phyloP scores from a whole-genome alignment of 257 asterid species.

The Primulina tabacum region DNA sequence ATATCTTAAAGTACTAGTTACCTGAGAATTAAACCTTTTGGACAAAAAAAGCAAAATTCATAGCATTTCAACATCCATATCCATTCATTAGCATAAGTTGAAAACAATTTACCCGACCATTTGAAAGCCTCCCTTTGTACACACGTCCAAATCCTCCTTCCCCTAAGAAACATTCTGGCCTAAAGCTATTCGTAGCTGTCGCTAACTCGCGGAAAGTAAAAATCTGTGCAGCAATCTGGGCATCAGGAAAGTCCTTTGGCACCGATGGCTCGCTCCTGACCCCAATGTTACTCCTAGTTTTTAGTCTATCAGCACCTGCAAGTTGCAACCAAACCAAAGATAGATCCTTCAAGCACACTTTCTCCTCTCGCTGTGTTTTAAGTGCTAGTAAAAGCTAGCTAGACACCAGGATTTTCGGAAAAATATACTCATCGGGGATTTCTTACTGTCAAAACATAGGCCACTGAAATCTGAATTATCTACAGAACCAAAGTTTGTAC shows the following conservation, averaged over 20 bases:
- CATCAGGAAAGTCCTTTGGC: conserved; percentile 42
- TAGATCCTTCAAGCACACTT: no score
- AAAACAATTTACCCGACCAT: conserved; percentile 39
- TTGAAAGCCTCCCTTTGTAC: conserved; percentile 42
- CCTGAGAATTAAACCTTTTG: neutral
- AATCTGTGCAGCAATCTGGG: conserved; percentile 47
- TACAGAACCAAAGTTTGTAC: no score
- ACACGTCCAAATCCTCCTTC: conserved; percentile 64
- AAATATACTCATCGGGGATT: no score
- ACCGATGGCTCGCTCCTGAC: conserved; percentile 35
- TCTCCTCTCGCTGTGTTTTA: no score
- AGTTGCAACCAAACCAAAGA: neutral
- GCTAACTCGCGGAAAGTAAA: conserved; percentile 63
- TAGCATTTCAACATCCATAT: neutral
- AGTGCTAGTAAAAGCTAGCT: no score
- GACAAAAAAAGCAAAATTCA: neutral
- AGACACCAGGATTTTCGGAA: no score
- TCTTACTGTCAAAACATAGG: no score
- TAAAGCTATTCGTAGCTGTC: conserved; percentile 46
- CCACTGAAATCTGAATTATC: no score
- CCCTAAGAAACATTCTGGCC: conserved; percentile 50
- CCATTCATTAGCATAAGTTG: neutral
- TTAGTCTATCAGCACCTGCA: conserved; percentile 49
- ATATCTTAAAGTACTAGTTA: neutral
- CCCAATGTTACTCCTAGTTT: conserved; percentile 33